Percentiles rank a stretch among this genome's conserved stretches.
These are phyloP conservation scores for Eucalyptus pumila DNA, from an alignment of 345 rosid species.

Conservation along the genomic window DNA sequence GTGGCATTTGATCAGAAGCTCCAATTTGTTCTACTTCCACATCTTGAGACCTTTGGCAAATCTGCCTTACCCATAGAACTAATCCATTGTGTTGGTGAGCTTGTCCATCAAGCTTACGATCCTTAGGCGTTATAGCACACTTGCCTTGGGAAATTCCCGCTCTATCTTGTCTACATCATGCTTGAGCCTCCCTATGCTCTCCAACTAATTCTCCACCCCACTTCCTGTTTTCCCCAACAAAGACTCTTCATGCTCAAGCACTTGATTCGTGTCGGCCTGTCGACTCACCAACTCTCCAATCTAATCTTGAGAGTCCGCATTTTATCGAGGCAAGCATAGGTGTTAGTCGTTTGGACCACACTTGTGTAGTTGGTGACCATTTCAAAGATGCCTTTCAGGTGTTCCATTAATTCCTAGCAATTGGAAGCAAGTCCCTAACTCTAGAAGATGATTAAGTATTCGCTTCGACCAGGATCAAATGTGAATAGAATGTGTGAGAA, in stretches of 20 bases:
- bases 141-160: background rate
- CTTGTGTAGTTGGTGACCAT: too few species aligned
- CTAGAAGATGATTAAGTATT: too few species aligned
- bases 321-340: background rate
- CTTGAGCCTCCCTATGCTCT: background rate
- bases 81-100: background rate
- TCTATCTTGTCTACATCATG: background rate
- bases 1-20: background rate
- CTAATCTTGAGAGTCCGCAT: background rate
- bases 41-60: background rate
- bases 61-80: background rate
- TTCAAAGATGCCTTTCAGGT: too few species aligned
- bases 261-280: background rate
- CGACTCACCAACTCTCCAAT: background rate
- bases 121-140: background rate
- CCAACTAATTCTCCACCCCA: background rate
- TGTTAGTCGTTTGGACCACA: too few species aligned
- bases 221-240: background rate
- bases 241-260: background rate
- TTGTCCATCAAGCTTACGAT: background rate
- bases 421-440: too few species aligned
- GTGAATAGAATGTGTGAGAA: too few species aligned
- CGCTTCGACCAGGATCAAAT: too few species aligned
- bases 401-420: too few species aligned
- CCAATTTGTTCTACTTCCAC: background rate